Conservation (phyloP, 2,329 filamentous ascomycete species). For the Alternaria incomplexa region DNA sequence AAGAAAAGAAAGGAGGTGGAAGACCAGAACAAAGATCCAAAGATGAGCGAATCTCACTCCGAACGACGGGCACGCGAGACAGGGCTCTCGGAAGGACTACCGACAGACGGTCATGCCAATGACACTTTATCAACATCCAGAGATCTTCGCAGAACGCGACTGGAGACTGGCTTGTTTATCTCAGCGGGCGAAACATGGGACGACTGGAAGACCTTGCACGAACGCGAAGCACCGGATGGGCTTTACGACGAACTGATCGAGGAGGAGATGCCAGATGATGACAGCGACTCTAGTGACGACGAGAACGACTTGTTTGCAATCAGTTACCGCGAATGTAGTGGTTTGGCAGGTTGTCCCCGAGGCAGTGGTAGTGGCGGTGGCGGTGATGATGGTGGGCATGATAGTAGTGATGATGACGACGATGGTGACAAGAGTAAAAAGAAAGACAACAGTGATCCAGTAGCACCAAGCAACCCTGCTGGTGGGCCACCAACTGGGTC, state of each 20-base stretch:
- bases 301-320: not conserved
- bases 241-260: not conserved
- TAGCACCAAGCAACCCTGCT: not conserved
- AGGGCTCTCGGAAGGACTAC: not conserved
- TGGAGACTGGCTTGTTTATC: not conserved
- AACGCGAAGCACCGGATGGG: not conserved
- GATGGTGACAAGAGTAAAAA: not conserved
- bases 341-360: not conserved
- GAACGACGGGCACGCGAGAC: not conserved
- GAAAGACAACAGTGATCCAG: not conserved
- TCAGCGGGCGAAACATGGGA: not conserved
- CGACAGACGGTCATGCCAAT: not conserved
- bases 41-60: not conserved
- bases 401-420: not conserved
- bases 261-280: not conserved
- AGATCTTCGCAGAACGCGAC: not conserved
- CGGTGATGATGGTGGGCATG: not conserved
- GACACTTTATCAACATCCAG: not conserved
- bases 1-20: not conserved
- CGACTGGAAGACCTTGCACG: not conserved
- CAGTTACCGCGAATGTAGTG: not conserved
- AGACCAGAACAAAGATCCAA: rapidly evolving
- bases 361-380: not conserved
- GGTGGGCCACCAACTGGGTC: not conserved
- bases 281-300: not conserved